phyloP scores from a whole-genome alignment of 2,329 filamentous ascomycete species.

The Ophiostoma sp. region DNA sequence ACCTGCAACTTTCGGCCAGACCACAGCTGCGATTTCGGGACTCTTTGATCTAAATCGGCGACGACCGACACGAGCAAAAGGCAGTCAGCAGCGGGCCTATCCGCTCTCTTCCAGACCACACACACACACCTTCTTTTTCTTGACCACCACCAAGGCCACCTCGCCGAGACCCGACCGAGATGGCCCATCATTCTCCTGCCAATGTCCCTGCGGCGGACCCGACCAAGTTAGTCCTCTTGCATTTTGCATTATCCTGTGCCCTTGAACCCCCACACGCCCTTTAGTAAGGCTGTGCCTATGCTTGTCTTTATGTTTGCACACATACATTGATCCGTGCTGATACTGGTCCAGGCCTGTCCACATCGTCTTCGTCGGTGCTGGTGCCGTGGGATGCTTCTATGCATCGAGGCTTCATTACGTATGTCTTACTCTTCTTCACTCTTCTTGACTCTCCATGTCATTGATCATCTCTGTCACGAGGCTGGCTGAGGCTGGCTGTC shows the following conservation, averaged over 20 bases:
- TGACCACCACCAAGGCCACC: not conserved
- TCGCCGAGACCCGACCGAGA: slow-evolving; percentile 15
- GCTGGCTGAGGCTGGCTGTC: not conserved
- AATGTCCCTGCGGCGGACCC: slow-evolving; percentile 23
- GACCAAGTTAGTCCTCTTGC: slow-evolving; percentile 17
- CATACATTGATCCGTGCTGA: slow-evolving; percentile 8
- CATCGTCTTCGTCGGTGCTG: slow-evolving; percentile 68
- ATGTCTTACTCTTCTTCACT: slow-evolving; percentile 29
- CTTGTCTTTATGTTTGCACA: not conserved
- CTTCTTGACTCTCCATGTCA: too few species aligned
- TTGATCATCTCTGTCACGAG: not conserved
- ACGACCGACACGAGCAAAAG: not conserved
- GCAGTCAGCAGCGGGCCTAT: not conserved
- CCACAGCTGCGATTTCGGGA: not conserved
- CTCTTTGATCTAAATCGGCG: not conserved
- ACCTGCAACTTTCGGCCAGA: not conserved
- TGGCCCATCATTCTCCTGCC: slow-evolving; percentile 23
- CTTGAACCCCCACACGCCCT: not conserved
- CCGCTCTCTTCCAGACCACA: not conserved
- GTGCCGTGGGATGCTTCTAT: slow-evolving; percentile 72
- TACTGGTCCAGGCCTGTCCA: slow-evolving; percentile 48
- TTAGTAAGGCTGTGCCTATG: not conserved
- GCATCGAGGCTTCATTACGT: slow-evolving; percentile 66
- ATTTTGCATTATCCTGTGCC: not conserved
- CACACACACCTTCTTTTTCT: not conserved